Evolutionary conservation across 805 yeast genomes (phyloP).

Genomic region (Allodekkera sacchari): DNA sequence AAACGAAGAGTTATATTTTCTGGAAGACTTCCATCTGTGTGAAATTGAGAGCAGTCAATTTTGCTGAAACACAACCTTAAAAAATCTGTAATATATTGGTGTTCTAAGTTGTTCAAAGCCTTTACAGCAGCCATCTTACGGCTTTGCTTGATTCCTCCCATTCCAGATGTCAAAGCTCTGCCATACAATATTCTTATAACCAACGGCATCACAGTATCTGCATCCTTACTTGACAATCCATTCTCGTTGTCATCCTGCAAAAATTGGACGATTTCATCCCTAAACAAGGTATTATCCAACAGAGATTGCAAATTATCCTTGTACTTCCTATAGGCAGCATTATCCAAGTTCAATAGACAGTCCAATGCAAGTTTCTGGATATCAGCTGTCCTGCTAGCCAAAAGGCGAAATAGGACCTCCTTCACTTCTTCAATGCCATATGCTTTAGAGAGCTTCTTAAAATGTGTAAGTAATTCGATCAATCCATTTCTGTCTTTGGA

Average conservation of each 20-base stretch:
- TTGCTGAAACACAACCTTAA: conserved; percentile 53
- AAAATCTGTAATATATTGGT: conserved; percentile 47
- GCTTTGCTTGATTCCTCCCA: conserved; percentile 64
- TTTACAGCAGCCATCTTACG: conserved; percentile 65
- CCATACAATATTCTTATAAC: conserved; percentile 78
- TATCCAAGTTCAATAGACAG: conserved; percentile 58
- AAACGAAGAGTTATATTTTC: conserved; percentile 20
- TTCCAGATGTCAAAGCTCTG: conserved; percentile 61
- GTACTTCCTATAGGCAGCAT: conserved; percentile 53
- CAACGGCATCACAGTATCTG: conserved; percentile 54
- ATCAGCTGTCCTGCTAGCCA: conserved; percentile 52
- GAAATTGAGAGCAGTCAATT: conserved; percentile 32
- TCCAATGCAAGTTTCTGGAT: conserved; percentile 69
- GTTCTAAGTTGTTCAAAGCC: conserved; percentile 48
- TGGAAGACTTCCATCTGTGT: conserved; percentile 10
- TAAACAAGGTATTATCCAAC: conserved; percentile 73
- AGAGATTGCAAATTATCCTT: conserved; percentile 64
- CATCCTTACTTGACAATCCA: conserved; percentile 54
- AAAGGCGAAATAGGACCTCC: conserved; percentile 40
- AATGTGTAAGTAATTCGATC: conserved; percentile 53
- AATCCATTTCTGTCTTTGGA: conserved; percentile 46
- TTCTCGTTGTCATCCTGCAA: conserved; percentile 43
- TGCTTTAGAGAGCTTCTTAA: conserved; percentile 54
- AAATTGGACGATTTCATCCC: conserved; percentile 73
- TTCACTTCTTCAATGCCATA: conserved; percentile 45